Conservation (phyloP, 495 filamentous ascomycete genomes). For the Beverwykella pulmonaria region DNA sequence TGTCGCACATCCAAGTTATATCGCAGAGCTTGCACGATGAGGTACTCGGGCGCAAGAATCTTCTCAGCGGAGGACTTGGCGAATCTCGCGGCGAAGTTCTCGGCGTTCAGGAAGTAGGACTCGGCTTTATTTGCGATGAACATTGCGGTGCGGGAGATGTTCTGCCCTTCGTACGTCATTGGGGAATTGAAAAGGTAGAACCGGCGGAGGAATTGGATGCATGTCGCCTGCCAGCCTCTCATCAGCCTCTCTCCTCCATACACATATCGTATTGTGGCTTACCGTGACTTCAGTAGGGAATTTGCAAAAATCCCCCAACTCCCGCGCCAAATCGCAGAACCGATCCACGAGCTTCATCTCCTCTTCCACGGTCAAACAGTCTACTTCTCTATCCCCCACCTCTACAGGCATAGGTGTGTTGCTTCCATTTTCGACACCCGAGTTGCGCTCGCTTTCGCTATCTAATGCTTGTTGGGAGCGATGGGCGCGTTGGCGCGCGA, state of each 20-base stretch:
- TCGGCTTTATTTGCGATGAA: slow-evolving; percentile 94
- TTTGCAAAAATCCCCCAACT: slow-evolving; percentile 58
- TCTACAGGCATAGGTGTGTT: slow-evolving; percentile 11
- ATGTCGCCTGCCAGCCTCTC: slow-evolving; percentile 64
- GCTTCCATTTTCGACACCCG: slow-evolving; percentile 22
- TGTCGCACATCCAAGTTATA: slow-evolving; percentile 93
- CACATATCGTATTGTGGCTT: slow-evolving; percentile 28
- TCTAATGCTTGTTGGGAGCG: slow-evolving; percentile 36
- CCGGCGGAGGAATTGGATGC: slow-evolving; percentile 85
- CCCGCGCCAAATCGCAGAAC: slow-evolving; percentile 61
- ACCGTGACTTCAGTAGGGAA: slow-evolving; percentile 79
- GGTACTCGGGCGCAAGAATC: slow-evolving; percentile 84
- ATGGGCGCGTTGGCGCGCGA: slow-evolving; percentile 54
- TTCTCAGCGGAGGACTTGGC: slow-evolving; percentile 69
- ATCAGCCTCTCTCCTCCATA: neutral
- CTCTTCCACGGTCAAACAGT: slow-evolving; percentile 78
- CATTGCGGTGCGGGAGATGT: slow-evolving; percentile 81
- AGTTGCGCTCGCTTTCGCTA: slow-evolving; percentile 44
- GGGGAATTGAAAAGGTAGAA: slow-evolving; percentile 94
- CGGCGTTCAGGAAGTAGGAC: slow-evolving; percentile 72
- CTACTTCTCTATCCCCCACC: slow-evolving; percentile 57
- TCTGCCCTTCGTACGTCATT: slow-evolving; percentile 90
- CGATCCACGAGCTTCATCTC: slow-evolving; percentile 79
- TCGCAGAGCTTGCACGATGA: slow-evolving; percentile 87
- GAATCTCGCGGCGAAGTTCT: slow-evolving; percentile 63